Evolutionary conservation across 805 yeast species (phyloP), one percentile per base, ranked within the genome.

Genomic region (Saccharomycopsis fermentans): DNA sequence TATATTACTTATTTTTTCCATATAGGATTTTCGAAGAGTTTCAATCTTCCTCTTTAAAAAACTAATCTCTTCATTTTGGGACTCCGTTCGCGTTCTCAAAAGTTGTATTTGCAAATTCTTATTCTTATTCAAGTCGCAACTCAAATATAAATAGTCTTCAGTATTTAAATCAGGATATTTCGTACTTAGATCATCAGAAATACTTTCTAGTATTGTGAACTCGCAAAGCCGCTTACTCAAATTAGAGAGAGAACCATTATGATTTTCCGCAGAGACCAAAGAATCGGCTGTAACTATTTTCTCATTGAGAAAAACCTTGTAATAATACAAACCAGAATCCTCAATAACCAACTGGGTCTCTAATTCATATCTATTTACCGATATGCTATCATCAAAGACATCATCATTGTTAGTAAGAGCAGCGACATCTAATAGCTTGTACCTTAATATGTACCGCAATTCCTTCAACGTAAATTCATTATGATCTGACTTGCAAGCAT

Each of bases 1-100:
- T 57, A 59, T 58, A 47, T 17, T 54, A 26, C 4, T 55, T 56
- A n/a, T 34, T 26, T 47, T 43, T 29, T 32, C 17, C 19, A 34
- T 32, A 24, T 43, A 57, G 12, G 32, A 16, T 14, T 34, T 16
- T n/a, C 36, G 43, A 21, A 56, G 24, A 17, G 12, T 14, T 17
- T 29, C 47, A 11, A 55, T 27, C 24, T 32, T 34, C 9, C 36
- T 16, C 16, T 19, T 47, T 26, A 40, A 48, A 17, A 24, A 35
- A 21, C n/a, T n/a, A 16, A 55, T 48, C 48, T 55, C 40, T 4
- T 50, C 35, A 12, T 24, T 14, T 19, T 48, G 58, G 3, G 29
- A n/a, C 11, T 34, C n/a, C 27, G 16, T 35, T 17, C 17, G 26
- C 3, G 40, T n/a, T 9, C 21, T 19, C 6, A 48, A 27, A 5